These are phyloP conservation scores for Parachaetomium inaequale DNA, from an alignment of 495 filamentous ascomycete species.

Conservation along the genomic window DNA sequence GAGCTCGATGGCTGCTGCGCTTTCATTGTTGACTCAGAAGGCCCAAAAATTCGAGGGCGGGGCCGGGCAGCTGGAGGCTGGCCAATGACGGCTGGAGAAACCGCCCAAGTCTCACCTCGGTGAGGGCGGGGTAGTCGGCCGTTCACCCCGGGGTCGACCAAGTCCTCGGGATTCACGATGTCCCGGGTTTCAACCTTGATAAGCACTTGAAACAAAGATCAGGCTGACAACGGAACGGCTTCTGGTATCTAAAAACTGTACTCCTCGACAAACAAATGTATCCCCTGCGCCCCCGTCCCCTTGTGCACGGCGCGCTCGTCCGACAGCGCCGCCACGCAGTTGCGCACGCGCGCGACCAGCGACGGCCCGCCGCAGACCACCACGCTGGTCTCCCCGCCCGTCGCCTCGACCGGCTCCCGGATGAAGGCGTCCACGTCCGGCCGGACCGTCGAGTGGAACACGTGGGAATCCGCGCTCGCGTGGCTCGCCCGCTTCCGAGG, in stretches of 20 bases:
- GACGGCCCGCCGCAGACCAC: constrained; percentile 75
- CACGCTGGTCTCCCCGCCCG: constrained; percentile 76
- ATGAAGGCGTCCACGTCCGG: constrained; percentile 47
- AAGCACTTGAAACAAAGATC: neutral
- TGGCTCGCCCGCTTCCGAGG: constrained; percentile 31
- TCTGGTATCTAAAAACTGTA: constrained; percentile 37
- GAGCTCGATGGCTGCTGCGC: neutral
- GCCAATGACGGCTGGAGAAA: neutral
- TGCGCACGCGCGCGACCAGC: constrained; percentile 61
- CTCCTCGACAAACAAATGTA: constrained; percentile 50
- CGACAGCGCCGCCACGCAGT: constrained; percentile 64
- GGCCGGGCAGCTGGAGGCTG: too few species aligned
- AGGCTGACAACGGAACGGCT: neutral
- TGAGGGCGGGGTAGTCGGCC: neutral
- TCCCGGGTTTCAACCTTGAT: neutral
- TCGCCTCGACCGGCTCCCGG: constrained; percentile 59
- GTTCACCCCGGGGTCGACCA: neutral
- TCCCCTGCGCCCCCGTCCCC: constrained; percentile 81
- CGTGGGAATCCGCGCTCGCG: constrained; percentile 38
- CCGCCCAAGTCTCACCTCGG: too few species aligned
- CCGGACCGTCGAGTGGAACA: constrained; percentile 37
- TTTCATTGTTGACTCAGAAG: constrained; percentile 10
- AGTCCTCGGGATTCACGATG: neutral
- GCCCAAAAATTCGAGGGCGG: constrained; percentile 1
- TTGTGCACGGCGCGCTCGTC: constrained; percentile 90